A percentile compares a stretch with the other conserved stretches of the same genome.
Evolutionary conservation across 139 green algal species (phyloP).

Genomic region (Coelastrella sp.): DNA sequence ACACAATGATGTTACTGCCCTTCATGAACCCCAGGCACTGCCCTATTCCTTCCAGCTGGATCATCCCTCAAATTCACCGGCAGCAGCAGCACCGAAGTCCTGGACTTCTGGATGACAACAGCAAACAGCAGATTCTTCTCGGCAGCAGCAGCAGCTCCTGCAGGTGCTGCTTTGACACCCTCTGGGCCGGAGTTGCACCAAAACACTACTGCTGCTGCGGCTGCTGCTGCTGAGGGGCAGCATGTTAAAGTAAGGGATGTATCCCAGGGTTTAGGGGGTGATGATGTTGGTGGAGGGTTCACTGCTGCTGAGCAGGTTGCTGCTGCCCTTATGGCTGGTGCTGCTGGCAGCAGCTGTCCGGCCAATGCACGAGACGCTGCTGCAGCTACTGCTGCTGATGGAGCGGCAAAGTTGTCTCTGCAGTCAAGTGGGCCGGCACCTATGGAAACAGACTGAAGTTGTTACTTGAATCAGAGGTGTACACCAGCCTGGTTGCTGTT

Average conservation of each 20-base stretch:
- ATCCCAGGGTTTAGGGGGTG: neutral
- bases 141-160: neutral
- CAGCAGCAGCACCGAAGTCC: conserved; percentile 4
- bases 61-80: neutral
- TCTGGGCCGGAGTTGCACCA: neutral
- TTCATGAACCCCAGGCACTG: conserved; percentile 35
- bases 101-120: conserved; percentile 26
- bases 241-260: neutral
- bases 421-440: neutral
- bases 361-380: neutral
- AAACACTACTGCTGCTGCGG: neutral
- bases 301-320: conserved; percentile 37
- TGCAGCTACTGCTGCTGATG: conserved; percentile 1
- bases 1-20: neutral
- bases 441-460: neutral
- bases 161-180: neutral
- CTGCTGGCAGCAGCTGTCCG: conserved; percentile 1
- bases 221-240: neutral
- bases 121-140: conserved; percentile 24
- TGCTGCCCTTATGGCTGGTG: conserved; percentile 18
- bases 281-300: neutral
- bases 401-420: neutral
- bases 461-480: neutral
- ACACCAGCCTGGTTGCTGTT: neutral
- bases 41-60: conserved; percentile 1